Evolutionary conservation across 306 rosid genomes (phyloP), one percentile per base, ranked within the genome.

Genomic region (Mimosa bimucronata): DNA sequence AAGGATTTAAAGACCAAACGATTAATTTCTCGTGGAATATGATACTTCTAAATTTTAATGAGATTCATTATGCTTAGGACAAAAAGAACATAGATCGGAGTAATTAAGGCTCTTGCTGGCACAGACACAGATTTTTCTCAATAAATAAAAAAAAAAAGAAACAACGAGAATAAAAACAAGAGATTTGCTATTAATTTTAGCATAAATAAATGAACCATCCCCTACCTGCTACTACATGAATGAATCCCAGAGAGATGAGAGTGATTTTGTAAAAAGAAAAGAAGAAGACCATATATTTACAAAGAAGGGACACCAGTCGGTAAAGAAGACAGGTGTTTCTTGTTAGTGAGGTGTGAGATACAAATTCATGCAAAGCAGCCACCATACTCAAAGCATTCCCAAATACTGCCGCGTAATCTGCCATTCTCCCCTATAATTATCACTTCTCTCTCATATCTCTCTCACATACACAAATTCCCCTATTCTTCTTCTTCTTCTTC

Each of bases 361-460:
- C 61, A 75, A 7, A 50, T 78, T 53, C 87, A 86, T 89, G 90
- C 88, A 89, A 82, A 31, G 31, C 65, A 15, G 84, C 85, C 88
- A 77, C 87, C 84, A 70, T 82, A 80, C 58, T 46, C 73, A n/a
- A 67, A n/a, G 40, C 77, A 82, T 2, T 80, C 73, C 68, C 85
- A 67, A 0, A 52, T 78, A 8, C 26, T 78, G 84, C 89, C 89
- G 74, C 72, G 85, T 81, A 73, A 25, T 66, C 85, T 66, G 37
- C 60, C 75, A 1, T 15, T 28, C 38, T 23, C 25, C 77, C 29
- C 76, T 79, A 87, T 75, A 79, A 2, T 34, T 77, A 69, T 81
- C 71, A 7, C 75, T 14, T 48, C 79, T 1, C 73, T 64, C 13
- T 1, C 42, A n/a, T n/a, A n/a, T 53, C 66, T 30, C 41, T 55